Evolutionary conservation across 805 yeast species (phyloP).

Genomic region (Myxozyma udenii): DNA sequence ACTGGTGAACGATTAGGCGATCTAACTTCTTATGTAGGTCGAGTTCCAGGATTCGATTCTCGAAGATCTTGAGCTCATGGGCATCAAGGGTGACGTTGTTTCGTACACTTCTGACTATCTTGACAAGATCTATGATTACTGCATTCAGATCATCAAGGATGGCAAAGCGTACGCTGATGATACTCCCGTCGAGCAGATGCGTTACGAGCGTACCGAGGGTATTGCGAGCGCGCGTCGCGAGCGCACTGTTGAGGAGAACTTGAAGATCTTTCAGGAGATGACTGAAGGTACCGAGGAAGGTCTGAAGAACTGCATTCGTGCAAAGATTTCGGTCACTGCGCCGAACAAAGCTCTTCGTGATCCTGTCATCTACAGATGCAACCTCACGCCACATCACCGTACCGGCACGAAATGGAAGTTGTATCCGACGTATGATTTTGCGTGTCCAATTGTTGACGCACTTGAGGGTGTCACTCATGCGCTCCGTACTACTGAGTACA

Average conservation of each 20-base stretch:
- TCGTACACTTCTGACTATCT: constrained; percentile 94
- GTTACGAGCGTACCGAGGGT: constrained; percentile 99
- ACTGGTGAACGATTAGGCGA: neutral
- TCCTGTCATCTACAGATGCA: constrained; percentile 97
- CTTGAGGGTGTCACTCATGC: constrained; percentile 98
- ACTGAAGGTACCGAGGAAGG: constrained; percentile 91
- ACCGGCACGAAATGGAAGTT: constrained; percentile 91
- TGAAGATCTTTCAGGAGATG: constrained; percentile 87
- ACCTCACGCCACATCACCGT: constrained; percentile 96
- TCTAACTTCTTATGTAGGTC: constrained; percentile 34
- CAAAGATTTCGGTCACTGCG: constrained; percentile 89
- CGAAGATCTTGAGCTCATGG: constrained; percentile 85
- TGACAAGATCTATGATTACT: constrained; percentile 82
- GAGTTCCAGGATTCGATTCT: constrained; percentile 93
- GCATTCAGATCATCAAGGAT: constrained; percentile 82
- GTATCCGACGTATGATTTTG: constrained; percentile 98
- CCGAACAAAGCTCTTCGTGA: constrained; percentile 94
- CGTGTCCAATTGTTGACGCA: constrained; percentile 95
- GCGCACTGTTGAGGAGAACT: constrained; percentile 87
- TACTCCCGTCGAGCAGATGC: constrained; percentile 90
- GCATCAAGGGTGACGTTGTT: constrained; percentile 84
- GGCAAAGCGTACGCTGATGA: constrained; percentile 98
- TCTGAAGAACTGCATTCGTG: constrained; percentile 87
- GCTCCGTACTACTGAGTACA: constrained; percentile 94
- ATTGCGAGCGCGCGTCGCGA: constrained; percentile 88